phyloP scores from a whole-genome alignment of 2,329 filamentous ascomycete species.

The Ambrosiella xylebori region DNA sequence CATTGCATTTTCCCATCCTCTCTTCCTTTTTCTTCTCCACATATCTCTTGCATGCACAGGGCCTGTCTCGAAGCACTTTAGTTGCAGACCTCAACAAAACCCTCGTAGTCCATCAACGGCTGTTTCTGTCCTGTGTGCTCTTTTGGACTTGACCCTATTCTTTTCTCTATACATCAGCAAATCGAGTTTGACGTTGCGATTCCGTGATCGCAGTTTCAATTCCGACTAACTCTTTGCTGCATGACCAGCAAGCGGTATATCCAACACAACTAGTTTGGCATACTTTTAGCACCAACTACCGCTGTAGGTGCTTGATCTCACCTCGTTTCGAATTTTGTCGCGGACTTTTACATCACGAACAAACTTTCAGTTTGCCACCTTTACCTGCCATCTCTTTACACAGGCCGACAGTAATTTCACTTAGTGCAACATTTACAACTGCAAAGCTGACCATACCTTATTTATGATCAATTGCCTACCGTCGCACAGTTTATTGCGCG shows the following conservation, averaged over 20 bases:
- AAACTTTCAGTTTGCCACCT: too few species aligned
- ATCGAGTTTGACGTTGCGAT: too few species aligned
- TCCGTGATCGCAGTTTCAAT: too few species aligned
- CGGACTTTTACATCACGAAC: too few species aligned
- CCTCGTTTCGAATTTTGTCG: too few species aligned
- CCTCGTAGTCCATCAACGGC: background rate
- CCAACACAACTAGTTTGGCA: too few species aligned
- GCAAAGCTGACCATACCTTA: background rate
- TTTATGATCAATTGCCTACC: background rate
- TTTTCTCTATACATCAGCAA: background rate
- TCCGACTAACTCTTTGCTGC: too few species aligned
- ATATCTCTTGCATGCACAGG: background rate
- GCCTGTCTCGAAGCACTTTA: background rate
- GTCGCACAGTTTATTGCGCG: background rate
- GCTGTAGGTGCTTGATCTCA: too few species aligned
- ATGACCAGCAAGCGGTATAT: too few species aligned
- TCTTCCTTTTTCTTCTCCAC: constrained; percentile 6
- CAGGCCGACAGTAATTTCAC: too few species aligned
- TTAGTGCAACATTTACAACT: background rate
- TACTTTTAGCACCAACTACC: too few species aligned
- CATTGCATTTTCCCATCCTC: background rate
- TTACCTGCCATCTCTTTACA: too few species aligned
- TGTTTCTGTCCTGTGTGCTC: background rate
- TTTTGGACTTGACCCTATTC: background rate
- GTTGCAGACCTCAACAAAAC: background rate